Evolutionary conservation across 1,139 yeast genomes (phyloP).

Genomic region (Hanseniaspora gamundiae): DNA sequence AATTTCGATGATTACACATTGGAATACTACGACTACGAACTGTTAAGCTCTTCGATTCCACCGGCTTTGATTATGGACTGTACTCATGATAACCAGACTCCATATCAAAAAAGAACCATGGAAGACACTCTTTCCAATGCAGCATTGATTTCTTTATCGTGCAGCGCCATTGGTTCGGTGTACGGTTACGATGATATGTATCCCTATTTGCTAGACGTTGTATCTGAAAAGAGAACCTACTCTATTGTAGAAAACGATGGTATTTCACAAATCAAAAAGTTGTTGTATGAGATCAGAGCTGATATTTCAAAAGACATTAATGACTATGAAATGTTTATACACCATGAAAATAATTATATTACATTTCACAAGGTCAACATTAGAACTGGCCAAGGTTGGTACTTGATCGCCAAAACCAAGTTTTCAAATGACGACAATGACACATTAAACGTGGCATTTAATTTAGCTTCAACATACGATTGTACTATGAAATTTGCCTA

Average conservation of each 20-base stretch:
- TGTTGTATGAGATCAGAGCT: constrained; percentile 46
- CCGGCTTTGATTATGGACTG: constrained; percentile 97
- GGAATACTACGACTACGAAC: constrained; percentile 26
- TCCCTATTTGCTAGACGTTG: constrained; percentile 71
- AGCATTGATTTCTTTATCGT: constrained; percentile 84
- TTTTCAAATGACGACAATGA: constrained; percentile 42
- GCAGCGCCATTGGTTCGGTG: constrained; percentile 90
- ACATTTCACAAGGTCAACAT: constrained; percentile 84
- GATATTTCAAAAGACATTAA: constrained; percentile 52
- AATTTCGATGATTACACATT: constrained; percentile 57
- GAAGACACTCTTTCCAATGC: constrained; percentile 94
- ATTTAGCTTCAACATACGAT: constrained; percentile 39
- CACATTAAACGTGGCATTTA: constrained; percentile 39
- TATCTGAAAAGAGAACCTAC: constrained; percentile 61
- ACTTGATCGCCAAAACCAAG: constrained; percentile 76
- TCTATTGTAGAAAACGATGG: constrained; percentile 45
- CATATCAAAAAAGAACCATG: constrained; percentile 77
- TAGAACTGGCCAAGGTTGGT: constrained; percentile 79
- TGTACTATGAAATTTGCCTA: constrained; percentile 52
- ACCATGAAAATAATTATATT: constrained; percentile 85
- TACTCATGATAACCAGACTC: constrained; percentile 90
- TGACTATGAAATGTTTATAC: constrained; percentile 87
- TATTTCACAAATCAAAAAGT: constrained; percentile 56
- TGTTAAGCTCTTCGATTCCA: constrained; percentile 56
- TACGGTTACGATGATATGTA: constrained; percentile 91